Evolutionary conservation across 163 green algal species (phyloP).

Genomic region (Scenedesmus sp.): DNA sequence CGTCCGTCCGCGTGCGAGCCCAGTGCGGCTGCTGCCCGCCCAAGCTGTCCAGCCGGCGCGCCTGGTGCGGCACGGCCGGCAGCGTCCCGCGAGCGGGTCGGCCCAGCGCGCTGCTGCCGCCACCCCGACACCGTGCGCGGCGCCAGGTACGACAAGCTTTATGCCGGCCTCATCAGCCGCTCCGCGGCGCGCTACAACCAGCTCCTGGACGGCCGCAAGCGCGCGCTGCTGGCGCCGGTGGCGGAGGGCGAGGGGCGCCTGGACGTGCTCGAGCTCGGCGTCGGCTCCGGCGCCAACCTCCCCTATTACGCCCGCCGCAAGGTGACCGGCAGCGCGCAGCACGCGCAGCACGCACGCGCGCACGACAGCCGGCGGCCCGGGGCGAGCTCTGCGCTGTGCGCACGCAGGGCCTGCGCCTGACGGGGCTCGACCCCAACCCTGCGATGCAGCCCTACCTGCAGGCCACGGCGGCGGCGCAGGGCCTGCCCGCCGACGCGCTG

Average conservation of each 20-base stretch:
- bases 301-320: constrained; percentile 41
- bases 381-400: background rate
- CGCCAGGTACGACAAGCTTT: constrained; percentile 34
- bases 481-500: constrained; percentile 5
- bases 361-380: background rate
- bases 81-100: too few relatives aligned
- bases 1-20: too few relatives aligned
- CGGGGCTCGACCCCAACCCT: constrained; percentile 44
- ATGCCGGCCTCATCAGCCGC: constrained; percentile 11
- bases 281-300: constrained; percentile 49
- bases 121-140: too few relatives aligned
- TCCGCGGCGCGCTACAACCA: constrained; percentile 10
- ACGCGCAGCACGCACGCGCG: too few relatives aligned
- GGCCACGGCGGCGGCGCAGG: background rate
- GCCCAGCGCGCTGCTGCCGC: too few relatives aligned
- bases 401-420: constrained; percentile 17
- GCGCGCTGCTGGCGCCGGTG: background rate
- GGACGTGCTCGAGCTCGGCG: constrained; percentile 46
- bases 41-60: too few relatives aligned
- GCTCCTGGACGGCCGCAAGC: constrained; percentile 21
- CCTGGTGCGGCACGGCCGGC: too few relatives aligned
- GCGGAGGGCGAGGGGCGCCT: background rate
- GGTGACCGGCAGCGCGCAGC: too few relatives aligned
- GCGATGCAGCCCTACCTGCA: constrained; percentile 43
- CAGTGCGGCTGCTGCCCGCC: too few relatives aligned